Evolutionary conservation across 257 asterid species (phyloP), one percentile per base, ranked within the genome.

Genomic region (Ilex asprella): DNA sequence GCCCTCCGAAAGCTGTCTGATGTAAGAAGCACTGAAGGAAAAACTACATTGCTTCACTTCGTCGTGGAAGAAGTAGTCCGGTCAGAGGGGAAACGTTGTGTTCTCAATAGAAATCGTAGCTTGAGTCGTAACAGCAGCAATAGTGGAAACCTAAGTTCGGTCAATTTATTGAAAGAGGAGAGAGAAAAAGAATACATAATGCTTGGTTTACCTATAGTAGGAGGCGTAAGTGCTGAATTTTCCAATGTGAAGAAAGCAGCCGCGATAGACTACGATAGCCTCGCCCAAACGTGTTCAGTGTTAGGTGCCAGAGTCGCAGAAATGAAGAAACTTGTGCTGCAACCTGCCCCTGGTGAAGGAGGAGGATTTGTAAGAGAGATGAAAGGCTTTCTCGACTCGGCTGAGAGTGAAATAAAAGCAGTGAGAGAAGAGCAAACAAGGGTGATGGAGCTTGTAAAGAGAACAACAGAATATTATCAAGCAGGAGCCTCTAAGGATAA

Each of bases 11-110:
- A 89, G 65, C 76, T 93, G 7, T 84, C 95, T 11, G 95, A 89
- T 63, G 97, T 93, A 57, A 89, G 84, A 58, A 87, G 99, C 71
- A 79, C 85, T 3, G 99, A 93, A 16, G 95, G 96, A 2, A 89
- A 84, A 12, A 93, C 99, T 14, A 84, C 96, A 10, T 73, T 93
- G 63, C 96, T 93, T 39, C 88, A 81, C 27, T 93, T 87, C 54
- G 97, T 93, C 10, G 96, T 93, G 31, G 95, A 89, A 54, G 99
- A 93, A 68, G 97, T 87, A 3, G 83, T 93, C 8, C 61, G 96
- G 14, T 93, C 95, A 30, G 99, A 93, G 71, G 99, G 99, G 12
- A 93, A 85, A 73, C 95, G 97, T 0, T 80, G 85, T 8, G 86
- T 84, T 6, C 56, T 79, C 11, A 87, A 71, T 57, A 68, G 73